Evolutionary conservation across 805 yeast genomes (phyloP).

Genomic region (Saccharomycopsis babjevae): DNA sequence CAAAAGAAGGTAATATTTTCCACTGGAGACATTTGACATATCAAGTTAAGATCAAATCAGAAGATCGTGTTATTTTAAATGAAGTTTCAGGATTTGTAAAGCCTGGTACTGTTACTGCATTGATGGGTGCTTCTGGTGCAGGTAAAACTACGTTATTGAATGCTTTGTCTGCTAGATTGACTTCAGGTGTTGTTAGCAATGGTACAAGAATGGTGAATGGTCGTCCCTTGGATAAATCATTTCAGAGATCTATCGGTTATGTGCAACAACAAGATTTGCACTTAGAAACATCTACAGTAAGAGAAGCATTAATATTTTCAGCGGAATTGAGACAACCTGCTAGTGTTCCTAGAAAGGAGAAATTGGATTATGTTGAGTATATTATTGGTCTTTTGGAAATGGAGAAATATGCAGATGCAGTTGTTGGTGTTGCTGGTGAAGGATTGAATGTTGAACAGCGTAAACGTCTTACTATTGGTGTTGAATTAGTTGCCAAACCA

Average conservation of each 20-base stretch:
- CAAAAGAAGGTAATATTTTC: slow-evolving; percentile 41
- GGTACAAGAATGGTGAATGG: slow-evolving; percentile 55
- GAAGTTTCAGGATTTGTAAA: slow-evolving; percentile 52
- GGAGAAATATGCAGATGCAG: slow-evolving; percentile 62
- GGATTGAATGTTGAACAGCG: slow-evolving; percentile 64
- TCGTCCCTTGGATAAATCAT: slow-evolving; percentile 39
- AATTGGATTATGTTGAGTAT: slow-evolving; percentile 57
- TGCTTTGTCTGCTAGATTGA: slow-evolving; percentile 42
- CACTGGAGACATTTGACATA: slow-evolving; percentile 66
- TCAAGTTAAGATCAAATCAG: slow-evolving; percentile 50
- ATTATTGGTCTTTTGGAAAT: slow-evolving; percentile 58
- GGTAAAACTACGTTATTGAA: slow-evolving; percentile 53
- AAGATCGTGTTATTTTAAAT: slow-evolving; percentile 40
- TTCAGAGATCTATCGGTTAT: slow-evolving; percentile 55
- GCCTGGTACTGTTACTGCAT: slow-evolving; percentile 54
- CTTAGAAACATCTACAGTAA: slow-evolving; percentile 53
- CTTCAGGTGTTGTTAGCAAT: slow-evolving; percentile 38
- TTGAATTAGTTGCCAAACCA: slow-evolving; percentile 65
- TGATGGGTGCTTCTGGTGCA: slow-evolving; percentile 51
- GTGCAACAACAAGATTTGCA: slow-evolving; percentile 74
- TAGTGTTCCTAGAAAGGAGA: slow-evolving; percentile 45
- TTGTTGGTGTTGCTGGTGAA: slow-evolving; percentile 66
- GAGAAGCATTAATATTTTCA: slow-evolving; percentile 64
- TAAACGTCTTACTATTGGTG: slow-evolving; percentile 60
- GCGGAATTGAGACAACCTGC: slow-evolving; percentile 64